Percentiles rank a stretch among this genome's conserved stretches.
phyloP scores from a whole-genome alignment of 805 yeast genomes.

The Yarrowia divulgata region DNA sequence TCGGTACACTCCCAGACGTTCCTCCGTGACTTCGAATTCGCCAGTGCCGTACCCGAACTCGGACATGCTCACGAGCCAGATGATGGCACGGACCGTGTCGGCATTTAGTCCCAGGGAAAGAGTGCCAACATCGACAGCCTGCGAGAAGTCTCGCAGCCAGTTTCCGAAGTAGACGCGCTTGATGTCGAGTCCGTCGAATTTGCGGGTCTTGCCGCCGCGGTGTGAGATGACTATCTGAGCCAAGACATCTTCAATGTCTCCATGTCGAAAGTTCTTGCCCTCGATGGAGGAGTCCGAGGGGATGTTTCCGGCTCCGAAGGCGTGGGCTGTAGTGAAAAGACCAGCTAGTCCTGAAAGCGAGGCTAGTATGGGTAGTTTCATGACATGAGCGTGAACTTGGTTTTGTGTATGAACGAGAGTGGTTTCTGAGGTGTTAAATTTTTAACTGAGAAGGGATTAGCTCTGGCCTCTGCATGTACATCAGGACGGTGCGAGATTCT shows the following conservation, averaged over 20 bases:
- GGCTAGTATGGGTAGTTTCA: slow-evolving; percentile 37
- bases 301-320: slow-evolving; percentile 47
- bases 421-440: slow-evolving; percentile 32
- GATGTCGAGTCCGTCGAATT: slow-evolving; percentile 43
- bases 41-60: slow-evolving; percentile 46
- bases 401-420: slow-evolving; percentile 29
- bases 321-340: slow-evolving; percentile 40
- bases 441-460: slow-evolving; percentile 24
- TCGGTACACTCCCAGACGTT: slow-evolving; percentile 44
- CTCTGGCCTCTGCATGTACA: slow-evolving; percentile 28
- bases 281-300: slow-evolving; percentile 44
- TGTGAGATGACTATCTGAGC: slow-evolving; percentile 42
- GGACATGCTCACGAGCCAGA: slow-evolving; percentile 44
- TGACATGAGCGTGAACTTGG: slow-evolving; percentile 33
- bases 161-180: slow-evolving; percentile 46
- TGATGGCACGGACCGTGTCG: slow-evolving; percentile 43
- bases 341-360: slow-evolving; percentile 35
- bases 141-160: slow-evolving; percentile 47
- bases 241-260: slow-evolving; percentile 45
- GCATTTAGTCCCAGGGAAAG: slow-evolving; percentile 41
- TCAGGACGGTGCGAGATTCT: slow-evolving; percentile 11
- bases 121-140: slow-evolving; percentile 46
- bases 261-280: slow-evolving; percentile 46
- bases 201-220: slow-evolving; percentile 43
- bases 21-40: slow-evolving; percentile 45